Evolutionary conservation across 768 basidiomycete species (phyloP).

Genomic region (Tricholoma terreum): DNA sequence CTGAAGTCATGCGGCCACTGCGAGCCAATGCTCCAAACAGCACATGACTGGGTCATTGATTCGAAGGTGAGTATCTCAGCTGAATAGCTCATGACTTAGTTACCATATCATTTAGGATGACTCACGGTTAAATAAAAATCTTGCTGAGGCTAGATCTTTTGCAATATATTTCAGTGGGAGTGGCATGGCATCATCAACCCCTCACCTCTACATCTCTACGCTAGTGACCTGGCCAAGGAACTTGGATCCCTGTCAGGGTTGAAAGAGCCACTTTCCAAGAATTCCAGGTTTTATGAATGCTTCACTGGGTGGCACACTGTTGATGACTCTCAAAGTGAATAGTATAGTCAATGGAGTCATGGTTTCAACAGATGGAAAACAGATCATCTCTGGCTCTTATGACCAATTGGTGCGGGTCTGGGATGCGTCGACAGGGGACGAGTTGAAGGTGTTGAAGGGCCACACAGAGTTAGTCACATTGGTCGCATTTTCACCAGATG

Average conservation of each 20-base stretch:
- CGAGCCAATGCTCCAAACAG: constrained; percentile 14
- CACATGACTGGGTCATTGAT: constrained; percentile 10
- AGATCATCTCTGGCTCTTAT: no score
- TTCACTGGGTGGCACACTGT: no score
- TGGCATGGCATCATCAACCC: not conserved
- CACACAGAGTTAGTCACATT: no score
- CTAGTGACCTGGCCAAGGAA: not conserved
- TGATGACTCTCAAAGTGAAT: not conserved
- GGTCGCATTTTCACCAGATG: no score
- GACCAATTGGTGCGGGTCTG: no score
- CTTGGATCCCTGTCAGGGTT: not conserved
- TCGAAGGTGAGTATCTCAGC: no score
- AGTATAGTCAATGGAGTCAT: not conserved
- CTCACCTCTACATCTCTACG: not conserved
- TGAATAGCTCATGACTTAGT: no score
- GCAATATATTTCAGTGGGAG: not conserved
- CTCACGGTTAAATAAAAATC: no score
- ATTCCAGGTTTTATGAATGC: not conserved
- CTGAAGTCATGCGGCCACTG: constrained; percentile 13
- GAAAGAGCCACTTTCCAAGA: not conserved
- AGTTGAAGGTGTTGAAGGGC: no score
- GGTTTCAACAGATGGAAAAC: not conserved
- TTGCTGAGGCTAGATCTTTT: not conserved
- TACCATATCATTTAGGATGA: no score
- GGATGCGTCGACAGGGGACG: no score